Evolutionary conservation across 345 rosid species (phyloP).

Genomic region (Corymbia maculata): DNA sequence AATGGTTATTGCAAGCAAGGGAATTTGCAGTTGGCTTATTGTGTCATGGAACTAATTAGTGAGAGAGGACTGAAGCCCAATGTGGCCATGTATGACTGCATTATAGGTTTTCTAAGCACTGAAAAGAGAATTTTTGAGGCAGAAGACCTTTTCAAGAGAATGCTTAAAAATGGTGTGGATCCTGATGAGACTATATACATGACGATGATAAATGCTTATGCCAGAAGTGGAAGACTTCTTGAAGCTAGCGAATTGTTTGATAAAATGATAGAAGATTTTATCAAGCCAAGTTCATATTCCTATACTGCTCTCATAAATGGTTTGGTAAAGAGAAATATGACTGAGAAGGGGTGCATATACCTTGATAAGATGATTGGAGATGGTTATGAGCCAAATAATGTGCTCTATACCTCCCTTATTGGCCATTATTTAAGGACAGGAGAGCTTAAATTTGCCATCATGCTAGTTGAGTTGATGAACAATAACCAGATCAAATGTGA

Average conservation of each 20-base stretch:
- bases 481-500: constrained; percentile 29
- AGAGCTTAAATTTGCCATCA: constrained; percentile 38
- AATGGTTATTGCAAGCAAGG: constrained; percentile 36
- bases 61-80: constrained; percentile 44
- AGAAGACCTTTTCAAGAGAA: constrained; percentile 37
- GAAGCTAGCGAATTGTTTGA: constrained; percentile 48
- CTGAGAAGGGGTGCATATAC: constrained; percentile 39
- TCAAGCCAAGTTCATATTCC: constrained; percentile 38
- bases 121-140: constrained; percentile 37
- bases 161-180: constrained; percentile 49
- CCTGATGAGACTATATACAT: constrained; percentile 53
- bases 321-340: constrained; percentile 44
- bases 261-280: constrained; percentile 30
- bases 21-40: constrained; percentile 27
- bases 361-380: constrained; percentile 51
- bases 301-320: constrained; percentile 53
- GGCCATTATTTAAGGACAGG: constrained; percentile 39
- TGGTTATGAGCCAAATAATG: constrained; percentile 45
- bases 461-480: constrained; percentile 40
- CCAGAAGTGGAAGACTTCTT: constrained; percentile 17
- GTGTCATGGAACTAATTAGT: constrained; percentile 35
- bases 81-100: constrained; percentile 49
- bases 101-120: constrained; percentile 37
- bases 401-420: constrained; percentile 45
- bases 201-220: constrained; percentile 64